Evolutionary conservation across 305 asterid species (phyloP).

Genomic region (Fraxinus ornus): DNA sequence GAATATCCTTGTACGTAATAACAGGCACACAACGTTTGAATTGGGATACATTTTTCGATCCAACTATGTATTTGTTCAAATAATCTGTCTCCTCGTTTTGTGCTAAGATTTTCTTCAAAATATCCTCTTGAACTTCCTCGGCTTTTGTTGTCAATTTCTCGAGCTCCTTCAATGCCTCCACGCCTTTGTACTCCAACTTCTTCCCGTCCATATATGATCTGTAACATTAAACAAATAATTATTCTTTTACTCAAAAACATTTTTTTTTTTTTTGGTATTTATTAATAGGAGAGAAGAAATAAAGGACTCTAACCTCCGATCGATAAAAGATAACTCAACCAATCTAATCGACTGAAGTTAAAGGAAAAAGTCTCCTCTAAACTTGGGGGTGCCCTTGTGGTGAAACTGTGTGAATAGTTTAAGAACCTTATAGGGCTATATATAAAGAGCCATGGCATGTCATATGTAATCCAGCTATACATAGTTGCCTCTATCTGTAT

Average conservation of each 20-base stretch:
- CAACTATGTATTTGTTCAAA: slow-evolving; percentile 41
- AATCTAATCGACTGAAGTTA: neutral
- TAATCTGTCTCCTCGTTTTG: slow-evolving; percentile 61
- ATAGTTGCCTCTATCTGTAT: slow-evolving; percentile 24
- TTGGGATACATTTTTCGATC: slow-evolving; percentile 25
- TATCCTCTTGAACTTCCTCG: slow-evolving; percentile 53
- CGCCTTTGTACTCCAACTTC: slow-evolving; percentile 73
- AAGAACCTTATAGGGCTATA: slow-evolving; percentile 22
- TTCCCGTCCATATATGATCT: slow-evolving; percentile 50
- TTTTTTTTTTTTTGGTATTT: neutral
- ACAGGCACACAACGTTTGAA: slow-evolving; percentile 54
- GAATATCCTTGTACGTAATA: slow-evolving; percentile 50
- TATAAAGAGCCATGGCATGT: slow-evolving; percentile 28
- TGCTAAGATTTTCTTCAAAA: slow-evolving; percentile 44
- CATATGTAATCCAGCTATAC: slow-evolving; percentile 7
- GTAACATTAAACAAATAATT: neutral
- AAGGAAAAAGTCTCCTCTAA: neutral
- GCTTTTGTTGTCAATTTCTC: slow-evolving; percentile 51
- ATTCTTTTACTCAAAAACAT: neutral
- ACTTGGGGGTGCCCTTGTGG: neutral
- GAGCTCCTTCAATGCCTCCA: slow-evolving; percentile 55
- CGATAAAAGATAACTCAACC: neutral
- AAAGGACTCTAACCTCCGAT: neutral
- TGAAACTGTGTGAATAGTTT: slow-evolving; percentile 34
- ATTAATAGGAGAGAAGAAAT: neutral